Conservation (phyloP, 495 filamentous ascomycete genomes). For the Penicillium cataractarum region DNA sequence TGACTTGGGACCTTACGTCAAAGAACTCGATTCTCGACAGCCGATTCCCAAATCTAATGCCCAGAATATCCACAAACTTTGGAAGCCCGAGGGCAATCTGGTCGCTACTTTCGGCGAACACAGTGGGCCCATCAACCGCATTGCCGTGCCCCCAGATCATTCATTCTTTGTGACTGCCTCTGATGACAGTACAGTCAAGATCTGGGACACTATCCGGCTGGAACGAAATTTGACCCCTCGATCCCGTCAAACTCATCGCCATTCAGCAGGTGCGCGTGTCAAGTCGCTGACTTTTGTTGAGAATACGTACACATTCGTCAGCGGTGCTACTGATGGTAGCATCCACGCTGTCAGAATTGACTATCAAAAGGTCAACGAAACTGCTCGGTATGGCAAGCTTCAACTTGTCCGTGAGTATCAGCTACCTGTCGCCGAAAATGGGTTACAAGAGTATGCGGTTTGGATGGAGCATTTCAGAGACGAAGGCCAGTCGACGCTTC, state of each 20-base stretch:
- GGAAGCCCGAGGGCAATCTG: constrained; percentile 83
- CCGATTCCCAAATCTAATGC: constrained; percentile 64
- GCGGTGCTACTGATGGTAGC: constrained; percentile 86
- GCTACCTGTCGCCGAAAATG: constrained; percentile 54
- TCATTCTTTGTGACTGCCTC: constrained; percentile 92
- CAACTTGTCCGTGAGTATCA: constrained; percentile 78
- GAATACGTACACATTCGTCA: constrained; percentile 90
- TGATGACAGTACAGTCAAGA: constrained; percentile 87
- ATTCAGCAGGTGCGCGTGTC: constrained; percentile 69
- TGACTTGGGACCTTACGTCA: constrained; percentile 77
- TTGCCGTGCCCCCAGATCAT: constrained; percentile 87
- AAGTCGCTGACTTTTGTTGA: constrained; percentile 87
- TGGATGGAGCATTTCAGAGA: constrained; percentile 92
- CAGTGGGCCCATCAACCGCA: constrained; percentile 75
- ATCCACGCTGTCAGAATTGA: constrained; percentile 89
- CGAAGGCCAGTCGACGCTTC: constrained; percentile 75
- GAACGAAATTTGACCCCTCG: constrained; percentile 88
- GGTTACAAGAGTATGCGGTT: constrained; percentile 69
- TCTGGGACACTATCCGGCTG: constrained; percentile 90
- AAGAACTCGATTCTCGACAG: constrained; percentile 63
- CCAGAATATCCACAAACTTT: constrained; percentile 57
- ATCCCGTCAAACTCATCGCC: constrained; percentile 83
- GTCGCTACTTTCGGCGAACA: constrained; percentile 91
- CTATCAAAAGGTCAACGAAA: constrained; percentile 60
- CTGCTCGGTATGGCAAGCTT: constrained; percentile 76